Evolutionary conservation across 1,284 basidiomycete genomes (phyloP).

Genomic region (Rhodotorula sp.): DNA sequence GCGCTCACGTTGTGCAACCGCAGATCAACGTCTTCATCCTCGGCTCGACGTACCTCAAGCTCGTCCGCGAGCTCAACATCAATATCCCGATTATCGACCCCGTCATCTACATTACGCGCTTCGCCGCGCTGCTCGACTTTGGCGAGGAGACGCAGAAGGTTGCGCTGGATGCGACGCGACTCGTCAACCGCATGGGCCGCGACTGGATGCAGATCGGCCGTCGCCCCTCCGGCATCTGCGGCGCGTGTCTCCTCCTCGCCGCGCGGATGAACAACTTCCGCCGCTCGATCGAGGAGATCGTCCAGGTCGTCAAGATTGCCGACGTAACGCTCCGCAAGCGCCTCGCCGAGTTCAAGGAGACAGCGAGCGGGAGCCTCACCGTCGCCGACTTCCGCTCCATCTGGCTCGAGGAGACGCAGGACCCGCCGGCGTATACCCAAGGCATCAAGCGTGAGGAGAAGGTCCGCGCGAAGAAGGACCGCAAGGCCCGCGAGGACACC

Average conservation of each 20-base stretch:
- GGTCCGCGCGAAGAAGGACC: constrained; percentile 52
- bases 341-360: constrained; percentile 92
- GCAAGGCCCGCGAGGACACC: constrained; percentile 31
- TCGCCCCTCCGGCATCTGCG: constrained; percentile 94
- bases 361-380: constrained; percentile 80
- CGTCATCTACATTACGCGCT: constrained; percentile 94
- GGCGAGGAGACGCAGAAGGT: constrained; percentile 91
- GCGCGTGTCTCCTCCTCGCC: constrained; percentile 89
- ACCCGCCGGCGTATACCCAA: constrained; percentile 83
- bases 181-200: constrained; percentile 90
- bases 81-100: constrained; percentile 87
- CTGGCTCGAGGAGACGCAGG: constrained; percentile 87
- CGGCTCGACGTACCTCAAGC: constrained; percentile 92
- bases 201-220: constrained; percentile 98
- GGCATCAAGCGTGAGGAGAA: constrained; percentile 70
- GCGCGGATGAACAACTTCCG: constrained; percentile 98
- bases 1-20: background rate
- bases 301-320: constrained; percentile 97
- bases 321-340: constrained; percentile 91
- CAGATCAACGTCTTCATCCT: constrained; percentile 98
- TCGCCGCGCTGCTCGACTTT: constrained; percentile 94
- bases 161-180: constrained; percentile 87
- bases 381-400: constrained; percentile 88
- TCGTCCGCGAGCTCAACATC: constrained; percentile 84
- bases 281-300: constrained; percentile 88